Base-by-base conservation (phyloP, 306 rosid genomes). In the Gastrolobium villosum region DNA sequence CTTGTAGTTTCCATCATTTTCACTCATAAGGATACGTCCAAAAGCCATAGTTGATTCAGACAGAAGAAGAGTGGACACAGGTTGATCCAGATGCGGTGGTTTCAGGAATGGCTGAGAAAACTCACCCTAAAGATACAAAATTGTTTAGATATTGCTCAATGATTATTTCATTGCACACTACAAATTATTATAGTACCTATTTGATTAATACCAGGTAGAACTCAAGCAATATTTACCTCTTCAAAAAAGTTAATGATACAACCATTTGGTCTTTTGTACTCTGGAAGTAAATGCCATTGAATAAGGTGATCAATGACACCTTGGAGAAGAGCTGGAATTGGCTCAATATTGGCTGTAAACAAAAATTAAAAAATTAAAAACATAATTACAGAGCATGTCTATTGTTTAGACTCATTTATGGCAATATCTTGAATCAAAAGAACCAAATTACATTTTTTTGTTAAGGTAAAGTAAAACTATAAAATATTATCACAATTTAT, bases 21-120 rank as follows among this genome's bases (percentile, higher is more conserved):
- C 97, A 53, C 96, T 85, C 70, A 83, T 77, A 78, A 96, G 97
- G 73, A 87, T 87, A 15, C 98, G 98, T 63, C 99, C 99, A 72
- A 82, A 89, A 78, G 96, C 98, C 98, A 96, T 93, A 6, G 93
- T 84, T 83, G 98, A 91, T 87, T 93, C 98, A 54, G 93, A 88
- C 11, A 96, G 96, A 53, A 93, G 86, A 83, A 96, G 88, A 78
- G 96, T 93, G 73, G 96, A 88, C 71, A 96, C 81, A 30, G 99
- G 99, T 79, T 96, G 99, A 44, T 96, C 99, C 91, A 96, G 85
- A 81, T 96, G 99, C 5, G 99, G 99, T 65, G 99, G 99, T 84
- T 96, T 96, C 76, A 86, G 86, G 89, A 96, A 96, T 81, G 99
- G 99, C 86, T 96, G 99, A 60, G 99, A 93, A 76, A 88, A 84